Percentiles rank a stretch among this genome's conserved stretches.
These are phyloP conservation scores for Alternaria viburni DNA, from an alignment of 2,329 filamentous ascomycete species.

Conservation along the genomic window DNA sequence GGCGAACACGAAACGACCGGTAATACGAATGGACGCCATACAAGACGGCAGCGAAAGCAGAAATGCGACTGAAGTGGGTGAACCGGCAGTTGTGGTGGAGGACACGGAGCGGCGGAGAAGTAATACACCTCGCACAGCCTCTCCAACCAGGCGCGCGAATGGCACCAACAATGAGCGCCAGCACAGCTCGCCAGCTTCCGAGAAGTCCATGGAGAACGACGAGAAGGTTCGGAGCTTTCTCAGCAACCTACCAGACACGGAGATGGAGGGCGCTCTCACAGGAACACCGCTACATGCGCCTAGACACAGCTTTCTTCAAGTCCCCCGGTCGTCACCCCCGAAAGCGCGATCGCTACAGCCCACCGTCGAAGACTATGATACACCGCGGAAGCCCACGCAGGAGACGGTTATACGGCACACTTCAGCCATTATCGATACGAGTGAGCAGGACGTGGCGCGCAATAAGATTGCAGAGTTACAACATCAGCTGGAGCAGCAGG, in stretches of 20 bases:
- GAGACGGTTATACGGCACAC: constrained; percentile 44
- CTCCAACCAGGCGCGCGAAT: constrained; percentile 34
- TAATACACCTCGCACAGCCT: constrained; percentile 12
- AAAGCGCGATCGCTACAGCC: constrained; percentile 43
- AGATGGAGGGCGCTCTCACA: constrained; percentile 34
- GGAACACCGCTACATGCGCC: constrained; percentile 35
- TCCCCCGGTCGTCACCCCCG: constrained; percentile 31
- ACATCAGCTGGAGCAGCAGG: constrained; percentile 35
- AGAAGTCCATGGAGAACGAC: constrained; percentile 46
- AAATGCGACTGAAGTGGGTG: constrained; percentile 27
- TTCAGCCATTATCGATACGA: constrained; percentile 18
- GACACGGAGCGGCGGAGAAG: constrained; percentile 7
- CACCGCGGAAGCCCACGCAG: constrained; percentile 44
- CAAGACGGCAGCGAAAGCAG: constrained; percentile 16
- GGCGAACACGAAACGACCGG: constrained; percentile 21
- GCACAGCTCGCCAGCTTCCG: constrained; percentile 32
- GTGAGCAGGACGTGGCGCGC: constrained; percentile 17
- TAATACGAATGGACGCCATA: constrained; percentile 26
- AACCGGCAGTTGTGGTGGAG: constrained; percentile 25
- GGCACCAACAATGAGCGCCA: constrained; percentile 28
- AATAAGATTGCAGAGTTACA: constrained; percentile 34
- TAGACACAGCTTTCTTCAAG: constrained; percentile 35
- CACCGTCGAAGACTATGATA: constrained; percentile 47
- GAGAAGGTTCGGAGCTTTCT: constrained; percentile 49
- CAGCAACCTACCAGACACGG: constrained; percentile 45